Conservation (phyloP, 345 rosid genomes). For the Nephelium lappaceum region DNA sequence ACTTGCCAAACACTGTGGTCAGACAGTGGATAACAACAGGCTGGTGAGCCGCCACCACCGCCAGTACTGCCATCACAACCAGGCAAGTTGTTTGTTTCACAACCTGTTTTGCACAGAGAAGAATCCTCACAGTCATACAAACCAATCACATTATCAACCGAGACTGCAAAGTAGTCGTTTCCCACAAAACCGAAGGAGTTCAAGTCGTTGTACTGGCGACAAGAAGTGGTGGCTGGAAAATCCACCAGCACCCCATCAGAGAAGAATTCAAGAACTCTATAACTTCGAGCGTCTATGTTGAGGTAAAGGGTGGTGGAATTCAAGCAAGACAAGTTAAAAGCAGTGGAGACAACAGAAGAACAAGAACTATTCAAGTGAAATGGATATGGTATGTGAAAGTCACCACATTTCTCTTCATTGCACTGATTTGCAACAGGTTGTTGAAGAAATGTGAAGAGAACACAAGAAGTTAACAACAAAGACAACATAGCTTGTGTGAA, state of each 20-base stretch:
- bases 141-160: slow-evolving; percentile 69
- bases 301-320: slow-evolving; percentile 64
- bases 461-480: slow-evolving; percentile 35
- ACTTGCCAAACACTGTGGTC: slow-evolving; percentile 65
- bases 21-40: slow-evolving; percentile 83
- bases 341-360: slow-evolving; percentile 32
- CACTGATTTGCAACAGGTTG: slow-evolving; percentile 29
- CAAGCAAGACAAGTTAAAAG: slow-evolving; percentile 60
- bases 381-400: slow-evolving; percentile 59
- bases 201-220: slow-evolving; percentile 70
- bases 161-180: slow-evolving; percentile 53
- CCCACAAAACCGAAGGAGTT: slow-evolving; percentile 54
- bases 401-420: slow-evolving; percentile 62
- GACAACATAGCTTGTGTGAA: slow-evolving; percentile 37
- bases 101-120: slow-evolving; percentile 66
- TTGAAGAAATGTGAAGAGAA: slow-evolving; percentile 38
- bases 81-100: slow-evolving; percentile 65
- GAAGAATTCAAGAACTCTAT: slow-evolving; percentile 64
- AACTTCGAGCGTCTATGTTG: slow-evolving; percentile 44
- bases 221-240: slow-evolving; percentile 57
- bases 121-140: slow-evolving; percentile 88
- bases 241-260: slow-evolving; percentile 70
- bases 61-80: slow-evolving; percentile 56
- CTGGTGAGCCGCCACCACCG: slow-evolving; percentile 44
- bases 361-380: slow-evolving; percentile 59